These are phyloP conservation scores for Colletotrichum filicis DNA, from an alignment of 2,329 filamentous ascomycete genomes.

Conservation along the genomic window DNA sequence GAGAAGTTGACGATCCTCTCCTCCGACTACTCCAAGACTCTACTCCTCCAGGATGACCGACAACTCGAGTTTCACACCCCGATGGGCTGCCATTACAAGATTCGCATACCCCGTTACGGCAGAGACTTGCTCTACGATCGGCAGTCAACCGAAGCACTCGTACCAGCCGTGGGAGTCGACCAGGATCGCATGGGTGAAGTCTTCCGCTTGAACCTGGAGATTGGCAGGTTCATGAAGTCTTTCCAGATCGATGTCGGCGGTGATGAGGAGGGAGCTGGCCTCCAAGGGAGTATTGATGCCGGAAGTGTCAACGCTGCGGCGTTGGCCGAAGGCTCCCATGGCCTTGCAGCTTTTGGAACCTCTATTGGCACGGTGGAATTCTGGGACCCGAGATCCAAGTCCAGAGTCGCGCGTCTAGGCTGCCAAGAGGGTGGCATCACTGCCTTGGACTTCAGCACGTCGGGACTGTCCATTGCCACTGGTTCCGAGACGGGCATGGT, in stretches of 20 bases:
- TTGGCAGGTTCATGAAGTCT: slow-evolving; percentile 92
- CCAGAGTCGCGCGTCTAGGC: slow-evolving; percentile 81
- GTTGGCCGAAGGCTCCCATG: slow-evolving; percentile 89
- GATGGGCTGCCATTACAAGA: slow-evolving; percentile 86
- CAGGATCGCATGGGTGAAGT: slow-evolving; percentile 89
- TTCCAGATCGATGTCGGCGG: slow-evolving; percentile 92
- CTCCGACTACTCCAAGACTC: slow-evolving; percentile 90
- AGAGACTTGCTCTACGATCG: slow-evolving; percentile 89
- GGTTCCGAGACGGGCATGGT: slow-evolving; percentile 91
- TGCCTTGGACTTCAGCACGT: slow-evolving; percentile 85
- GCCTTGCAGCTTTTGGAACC: slow-evolving; percentile 92
- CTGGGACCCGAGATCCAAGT: slow-evolving; percentile 90
- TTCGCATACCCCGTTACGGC: slow-evolving; percentile 92
- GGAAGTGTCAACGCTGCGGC: slow-evolving; percentile 89
- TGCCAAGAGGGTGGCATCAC: slow-evolving; percentile 80
- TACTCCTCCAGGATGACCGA: slow-evolving; percentile 93
- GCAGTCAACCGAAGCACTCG: slow-evolving; percentile 82
- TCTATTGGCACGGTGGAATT: slow-evolving; percentile 96
- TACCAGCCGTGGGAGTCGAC: slow-evolving; percentile 90
- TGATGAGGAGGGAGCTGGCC: slow-evolving; percentile 77
- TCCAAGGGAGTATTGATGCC: slow-evolving; percentile 88
- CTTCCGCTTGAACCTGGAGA: slow-evolving; percentile 90
- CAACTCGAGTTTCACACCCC: slow-evolving; percentile 94
- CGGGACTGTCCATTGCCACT: slow-evolving; percentile 85
- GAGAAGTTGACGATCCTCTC: slow-evolving; percentile 91